Evolutionary conservation across 1,139 yeast genomes (phyloP).

Genomic region (Geotrichum bryndzae): DNA sequence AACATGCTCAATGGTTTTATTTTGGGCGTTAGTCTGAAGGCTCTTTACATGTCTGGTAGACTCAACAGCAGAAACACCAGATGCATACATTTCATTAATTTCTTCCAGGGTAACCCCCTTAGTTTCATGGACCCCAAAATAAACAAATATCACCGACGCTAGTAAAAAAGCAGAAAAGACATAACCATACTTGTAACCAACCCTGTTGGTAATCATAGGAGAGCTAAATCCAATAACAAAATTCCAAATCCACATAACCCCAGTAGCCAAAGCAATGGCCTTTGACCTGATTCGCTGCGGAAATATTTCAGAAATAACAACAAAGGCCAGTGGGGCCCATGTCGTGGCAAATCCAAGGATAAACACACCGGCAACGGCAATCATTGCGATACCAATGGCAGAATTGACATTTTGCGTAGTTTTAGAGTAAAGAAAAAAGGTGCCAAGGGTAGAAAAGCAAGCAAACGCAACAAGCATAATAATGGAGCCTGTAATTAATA

Average conservation of each 20-base stretch:
- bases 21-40: not conserved
- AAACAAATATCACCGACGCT: constrained; percentile 54
- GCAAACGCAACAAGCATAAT: constrained; percentile 62
- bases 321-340: constrained; percentile 84
- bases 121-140: constrained; percentile 65
- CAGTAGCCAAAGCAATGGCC: constrained; percentile 51
- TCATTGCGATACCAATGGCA: constrained; percentile 70
- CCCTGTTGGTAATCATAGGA: constrained; percentile 56
- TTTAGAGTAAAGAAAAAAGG: constrained; percentile 24
- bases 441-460: constrained; percentile 65
- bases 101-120: constrained; percentile 71
- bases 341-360: constrained; percentile 80
- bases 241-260: constrained; percentile 33
- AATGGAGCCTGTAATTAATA: constrained; percentile 57
- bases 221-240: constrained; percentile 63
- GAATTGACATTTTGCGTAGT: not conserved
- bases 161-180: constrained; percentile 54
- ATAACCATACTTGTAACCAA: constrained; percentile 37
- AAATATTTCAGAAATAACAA: constrained; percentile 70
- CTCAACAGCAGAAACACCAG: constrained; percentile 32
- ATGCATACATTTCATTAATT: constrained; percentile 51
- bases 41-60: constrained; percentile 19
- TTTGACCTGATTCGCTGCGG: constrained; percentile 75
- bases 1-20: no score
- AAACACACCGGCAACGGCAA: constrained; percentile 70